A percentile compares a stretch with the other conserved stretches of the same genome.
Conservation (phyloP, 768 basidiomycete genomes). For the Lanmaoa pseudosensibilis region DNA sequence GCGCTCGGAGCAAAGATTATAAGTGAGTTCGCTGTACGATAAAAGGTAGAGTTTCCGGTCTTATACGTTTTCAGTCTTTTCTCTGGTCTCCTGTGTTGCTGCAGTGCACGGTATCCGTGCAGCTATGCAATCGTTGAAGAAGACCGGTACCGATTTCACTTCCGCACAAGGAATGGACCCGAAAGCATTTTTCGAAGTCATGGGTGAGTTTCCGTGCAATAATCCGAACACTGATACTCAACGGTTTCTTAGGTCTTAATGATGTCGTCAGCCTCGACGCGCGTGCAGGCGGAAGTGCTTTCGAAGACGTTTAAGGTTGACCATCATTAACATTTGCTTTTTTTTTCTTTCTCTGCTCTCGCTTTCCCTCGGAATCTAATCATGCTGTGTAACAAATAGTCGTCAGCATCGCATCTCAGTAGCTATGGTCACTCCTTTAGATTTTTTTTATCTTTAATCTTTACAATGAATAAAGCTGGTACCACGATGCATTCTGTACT, state of each 20-base stretch:
- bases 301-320: slow-evolving; percentile 44
- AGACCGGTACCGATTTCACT: slow-evolving; percentile 72
- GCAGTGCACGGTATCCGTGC: slow-evolving; percentile 75
- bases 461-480: slow-evolving; percentile 14
- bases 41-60: not conserved
- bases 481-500: slow-evolving; percentile 5
- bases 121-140: slow-evolving; percentile 74
- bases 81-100: slow-evolving; percentile 72
- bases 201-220: slow-evolving; percentile 47
- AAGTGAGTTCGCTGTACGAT: slow-evolving; percentile 45
- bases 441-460: slow-evolving; percentile 23
- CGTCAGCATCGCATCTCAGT: slow-evolving; percentile 13
- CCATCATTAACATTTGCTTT: not conserved
- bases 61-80: slow-evolving; percentile 53
- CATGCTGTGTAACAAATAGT: slow-evolving; percentile 23
- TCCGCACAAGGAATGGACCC: slow-evolving; percentile 71
- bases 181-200: slow-evolving; percentile 73
- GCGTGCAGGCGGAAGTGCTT: slow-evolving; percentile 59
- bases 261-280: slow-evolving; percentile 56
- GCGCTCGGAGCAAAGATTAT: slow-evolving; percentile 73
- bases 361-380: slow-evolving; percentile 5
- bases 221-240: not conserved
- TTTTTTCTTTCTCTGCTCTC: not conserved
- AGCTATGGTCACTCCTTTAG: slow-evolving; percentile 23
- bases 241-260: slow-evolving; percentile 42